Base-by-base conservation (phyloP, 2,329 filamentous ascomycete species). In the Ramularia endophylla region DNA sequence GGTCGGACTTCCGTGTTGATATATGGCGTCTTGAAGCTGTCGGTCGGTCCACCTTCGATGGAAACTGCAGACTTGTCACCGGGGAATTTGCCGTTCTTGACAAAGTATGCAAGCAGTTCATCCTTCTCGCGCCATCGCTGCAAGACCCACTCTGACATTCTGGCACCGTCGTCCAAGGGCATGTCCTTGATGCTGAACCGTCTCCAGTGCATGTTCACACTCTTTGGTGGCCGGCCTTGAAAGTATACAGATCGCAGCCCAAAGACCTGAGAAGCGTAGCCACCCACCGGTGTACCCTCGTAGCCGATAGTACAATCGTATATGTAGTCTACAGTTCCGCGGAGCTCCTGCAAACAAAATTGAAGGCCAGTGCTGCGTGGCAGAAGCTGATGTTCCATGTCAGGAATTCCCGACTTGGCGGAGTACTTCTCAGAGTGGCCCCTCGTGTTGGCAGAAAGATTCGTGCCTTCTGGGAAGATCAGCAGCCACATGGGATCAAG, bases 241-340 rank as follows among this genome's bases (percentile, higher is more conserved):
- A 95, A 82, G 63, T 94, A 97, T 19, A 87, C 92, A 43, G 85
- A 86, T 1, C 79, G 77, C 4, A 98, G 74, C 1, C 85, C 88
- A 65, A 94, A 97, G 57, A 86, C 80, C 36, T 94, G 80, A 61
- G 95, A 87, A 18, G 88, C 89, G 53, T 81, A 95, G 56, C 83
- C 74, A 34, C 69, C 68, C 73, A 76, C 90, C 83, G 86, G 85
- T 36, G 95, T 79, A 22, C 90, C 92, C 65, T 95, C 90, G 61
- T 98, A 98, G 11, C 87, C 89, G 41, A 98, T 80, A 0, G 92
- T 97, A 65, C 90, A 95, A 67, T 94, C 87, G 58, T 94, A 94
- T 12, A 94, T 72, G 60, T 85, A 94, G 4, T 90, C 85, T 0
- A 92, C 76, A 0, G 82, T 83, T 5, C 73, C 77, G 55, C 79